Evolutionary conservation across 2,329 filamentous ascomycete species (phyloP).

Genomic region (Penicillium psychrosexuale): DNA sequence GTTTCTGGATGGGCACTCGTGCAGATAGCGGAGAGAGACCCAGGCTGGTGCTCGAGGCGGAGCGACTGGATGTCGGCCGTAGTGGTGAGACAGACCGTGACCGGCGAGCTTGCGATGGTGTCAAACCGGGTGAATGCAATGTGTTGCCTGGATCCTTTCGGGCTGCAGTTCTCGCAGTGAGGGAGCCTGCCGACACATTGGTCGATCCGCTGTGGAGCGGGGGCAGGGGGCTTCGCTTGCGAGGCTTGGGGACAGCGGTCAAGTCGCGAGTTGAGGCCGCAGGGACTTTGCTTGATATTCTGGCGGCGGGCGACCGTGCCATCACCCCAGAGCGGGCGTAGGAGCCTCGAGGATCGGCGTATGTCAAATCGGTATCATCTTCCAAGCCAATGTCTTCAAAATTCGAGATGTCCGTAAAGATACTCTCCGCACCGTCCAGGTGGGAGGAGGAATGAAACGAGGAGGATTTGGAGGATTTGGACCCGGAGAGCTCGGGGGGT

Average conservation of each 20-base stretch:
- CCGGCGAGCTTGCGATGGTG: constrained; percentile 29
- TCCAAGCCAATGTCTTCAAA: constrained; percentile 93
- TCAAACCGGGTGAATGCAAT: constrained; percentile 26
- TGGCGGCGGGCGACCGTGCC: constrained; percentile 26
- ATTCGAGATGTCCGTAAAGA: constrained; percentile 70
- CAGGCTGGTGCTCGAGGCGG: constrained; percentile 28
- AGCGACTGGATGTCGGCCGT: constrained; percentile 24
- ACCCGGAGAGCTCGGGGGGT: constrained; percentile 74
- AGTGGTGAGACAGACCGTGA: constrained; percentile 33
- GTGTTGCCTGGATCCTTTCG: constrained; percentile 22
- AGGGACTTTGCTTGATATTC: constrained; percentile 29
- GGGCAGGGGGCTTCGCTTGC: constrained; percentile 23
- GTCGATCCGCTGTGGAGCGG: constrained; percentile 30
- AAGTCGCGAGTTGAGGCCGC: constrained; percentile 34
- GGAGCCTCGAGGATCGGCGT: constrained; percentile 28
- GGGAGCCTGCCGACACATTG: constrained; percentile 21
- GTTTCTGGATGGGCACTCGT: constrained; percentile 31
- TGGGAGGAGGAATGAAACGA: constrained; percentile 78
- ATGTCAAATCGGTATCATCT: constrained; percentile 55
- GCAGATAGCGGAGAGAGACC: constrained; percentile 27
- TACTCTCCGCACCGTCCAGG: constrained; percentile 64
- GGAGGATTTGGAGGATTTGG: constrained; percentile 87
- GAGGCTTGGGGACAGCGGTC: constrained; percentile 29
- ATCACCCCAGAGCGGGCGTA: constrained; percentile 29
- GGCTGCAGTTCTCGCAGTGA: constrained; percentile 24